A percentile compares a stretch with the other conserved stretches of the same genome.
Conservation (phyloP, 2,329 filamentous ascomycete species). For the Paraphoma sp. region DNA sequence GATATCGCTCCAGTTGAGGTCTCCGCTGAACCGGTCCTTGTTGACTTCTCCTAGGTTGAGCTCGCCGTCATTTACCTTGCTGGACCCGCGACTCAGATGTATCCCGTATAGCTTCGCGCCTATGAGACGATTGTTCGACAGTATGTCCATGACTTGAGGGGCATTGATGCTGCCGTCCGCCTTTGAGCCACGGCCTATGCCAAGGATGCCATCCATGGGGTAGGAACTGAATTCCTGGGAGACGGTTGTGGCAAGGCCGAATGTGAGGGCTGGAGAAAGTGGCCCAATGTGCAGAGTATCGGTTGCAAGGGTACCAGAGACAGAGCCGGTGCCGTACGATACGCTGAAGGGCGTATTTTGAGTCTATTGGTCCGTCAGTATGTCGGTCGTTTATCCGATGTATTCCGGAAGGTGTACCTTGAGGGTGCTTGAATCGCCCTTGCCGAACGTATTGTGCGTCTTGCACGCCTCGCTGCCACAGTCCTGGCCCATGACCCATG, state of each 20-base stretch:
- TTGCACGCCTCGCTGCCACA: constrained; percentile 72
- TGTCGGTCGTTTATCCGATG: background rate
- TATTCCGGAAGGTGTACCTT: constrained; percentile 31
- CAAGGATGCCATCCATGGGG: constrained; percentile 87
- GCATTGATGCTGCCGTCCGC: constrained; percentile 52
- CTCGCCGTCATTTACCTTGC: constrained; percentile 74
- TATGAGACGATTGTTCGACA: constrained; percentile 65
- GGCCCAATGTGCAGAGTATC: constrained; percentile 74
- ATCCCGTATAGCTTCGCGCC: constrained; percentile 73
- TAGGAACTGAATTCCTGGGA: constrained; percentile 78
- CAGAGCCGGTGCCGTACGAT: constrained; percentile 77
- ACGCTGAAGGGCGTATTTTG: constrained; percentile 67
- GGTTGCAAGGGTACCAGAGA: constrained; percentile 69
- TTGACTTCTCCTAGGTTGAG: constrained; percentile 79
- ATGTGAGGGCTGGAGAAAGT: constrained; percentile 67
- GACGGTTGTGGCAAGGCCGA: constrained; percentile 75
- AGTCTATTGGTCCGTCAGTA: constrained; percentile 37
- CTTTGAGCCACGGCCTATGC: constrained; percentile 68
- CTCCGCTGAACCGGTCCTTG: constrained; percentile 68
- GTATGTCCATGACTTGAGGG: constrained; percentile 71
- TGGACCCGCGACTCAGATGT: constrained; percentile 70
- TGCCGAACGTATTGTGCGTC: constrained; percentile 73
- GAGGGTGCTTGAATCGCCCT: constrained; percentile 69
- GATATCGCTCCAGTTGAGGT: constrained; percentile 70
- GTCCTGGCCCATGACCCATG: constrained; percentile 79